Evolutionary conservation across 371 early-diverging fungal genomes (phyloP).

Genomic region (Chytridium lagenaria): DNA sequence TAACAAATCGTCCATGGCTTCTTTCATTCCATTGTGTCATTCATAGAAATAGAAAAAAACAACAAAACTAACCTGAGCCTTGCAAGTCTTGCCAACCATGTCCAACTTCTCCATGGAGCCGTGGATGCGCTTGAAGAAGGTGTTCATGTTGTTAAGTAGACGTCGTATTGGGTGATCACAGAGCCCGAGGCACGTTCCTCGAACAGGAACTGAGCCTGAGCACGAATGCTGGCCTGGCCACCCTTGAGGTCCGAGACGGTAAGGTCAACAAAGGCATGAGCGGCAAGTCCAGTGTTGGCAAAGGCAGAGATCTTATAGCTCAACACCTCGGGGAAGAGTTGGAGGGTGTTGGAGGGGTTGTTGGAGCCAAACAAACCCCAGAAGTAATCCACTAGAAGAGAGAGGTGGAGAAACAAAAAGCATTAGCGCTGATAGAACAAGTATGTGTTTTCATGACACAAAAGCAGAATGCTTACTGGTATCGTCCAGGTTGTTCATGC

Average conservation of each 20-base stretch:
- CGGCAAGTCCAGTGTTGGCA: slow-evolving; percentile 23
- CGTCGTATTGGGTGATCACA: slow-evolving; percentile 2
- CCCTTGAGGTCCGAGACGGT: too few relatives aligned
- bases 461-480: slow-evolving; percentile 11
- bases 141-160: slow-evolving; percentile 21
- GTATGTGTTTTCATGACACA: too few relatives aligned
- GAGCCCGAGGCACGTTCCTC: background rate
- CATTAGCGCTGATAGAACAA: too few relatives aligned
- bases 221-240: background rate
- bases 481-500: slow-evolving; percentile 19
- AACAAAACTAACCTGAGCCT: background rate
- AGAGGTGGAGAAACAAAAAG: too few relatives aligned
- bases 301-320: slow-evolving; percentile 27
- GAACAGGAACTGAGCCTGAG: slow-evolving; percentile 9
- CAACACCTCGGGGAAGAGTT: slow-evolving; percentile 18
- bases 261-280: slow-evolving; percentile 21
- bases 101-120: slow-evolving; percentile 9
- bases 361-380: slow-evolving; percentile 23
- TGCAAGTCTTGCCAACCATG: slow-evolving; percentile 8
- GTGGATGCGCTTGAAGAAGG: slow-evolving; percentile 9
- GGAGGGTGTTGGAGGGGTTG: slow-evolving; percentile 16
- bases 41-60: background rate
- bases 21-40: too few relatives aligned
- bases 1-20: too few relatives aligned
- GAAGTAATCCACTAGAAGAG: slow-evolving; percentile 21